Conservation (phyloP, 257 asterid species). For the Eustoma russellianum region DNA sequence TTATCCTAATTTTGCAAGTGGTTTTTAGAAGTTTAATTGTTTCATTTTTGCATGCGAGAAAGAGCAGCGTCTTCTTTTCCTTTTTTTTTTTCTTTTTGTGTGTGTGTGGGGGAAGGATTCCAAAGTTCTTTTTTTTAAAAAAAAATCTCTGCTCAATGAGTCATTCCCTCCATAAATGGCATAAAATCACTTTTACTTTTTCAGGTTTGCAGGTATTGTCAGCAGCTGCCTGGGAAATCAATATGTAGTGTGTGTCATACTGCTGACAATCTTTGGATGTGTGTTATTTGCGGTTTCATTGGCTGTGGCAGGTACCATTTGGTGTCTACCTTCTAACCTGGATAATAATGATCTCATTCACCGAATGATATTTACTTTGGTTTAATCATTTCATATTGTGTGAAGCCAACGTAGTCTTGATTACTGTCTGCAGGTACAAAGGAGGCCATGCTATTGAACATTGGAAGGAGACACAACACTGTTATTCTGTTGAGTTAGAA, state of each 20-base stretch:
- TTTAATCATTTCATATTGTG: not conserved
- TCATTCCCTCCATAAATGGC: no score
- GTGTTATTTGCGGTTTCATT: constrained; percentile 85
- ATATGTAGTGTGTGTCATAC: constrained; percentile 73
- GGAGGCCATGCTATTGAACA: constrained; percentile 78
- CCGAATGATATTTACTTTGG: no score
- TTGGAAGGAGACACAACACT: constrained; percentile 95
- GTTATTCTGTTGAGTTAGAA: constrained; percentile 95
- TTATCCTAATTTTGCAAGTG: no score
- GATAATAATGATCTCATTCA: no score
- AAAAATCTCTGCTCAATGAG: no score
- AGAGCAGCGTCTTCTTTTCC: not conserved
- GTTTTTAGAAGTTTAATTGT: no score
- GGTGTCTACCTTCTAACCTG: no score
- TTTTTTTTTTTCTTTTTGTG: not conserved
- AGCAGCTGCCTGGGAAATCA: constrained; percentile 96
- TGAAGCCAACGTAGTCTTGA: not conserved
- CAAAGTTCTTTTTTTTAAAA: no score
- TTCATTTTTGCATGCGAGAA: not conserved
- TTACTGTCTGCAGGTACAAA: constrained; percentile 39
- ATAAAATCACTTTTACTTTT: not conserved
- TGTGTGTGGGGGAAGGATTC: no score
- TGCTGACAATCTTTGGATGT: constrained; percentile 96
- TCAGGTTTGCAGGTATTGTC: constrained; percentile 97
- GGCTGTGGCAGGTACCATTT: constrained; percentile 79